Conservation (phyloP, 1,139 yeast species). For the Hemisphaericaspora xylofermentans region DNA sequence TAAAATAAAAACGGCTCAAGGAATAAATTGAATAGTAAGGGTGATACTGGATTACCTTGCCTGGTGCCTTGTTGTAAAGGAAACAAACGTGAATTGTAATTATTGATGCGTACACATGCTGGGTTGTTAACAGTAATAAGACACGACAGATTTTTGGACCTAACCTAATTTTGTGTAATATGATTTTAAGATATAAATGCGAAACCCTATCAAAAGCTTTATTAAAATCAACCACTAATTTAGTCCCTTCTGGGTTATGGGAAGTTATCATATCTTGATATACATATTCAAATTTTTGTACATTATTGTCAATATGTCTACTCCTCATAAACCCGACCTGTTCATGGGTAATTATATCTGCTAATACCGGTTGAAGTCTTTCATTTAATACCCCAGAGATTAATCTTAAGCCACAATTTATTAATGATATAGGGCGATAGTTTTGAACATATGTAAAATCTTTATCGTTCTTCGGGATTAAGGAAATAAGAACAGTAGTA, state of each 20-base stretch:
- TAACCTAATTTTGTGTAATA: neutral
- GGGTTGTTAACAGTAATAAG: neutral
- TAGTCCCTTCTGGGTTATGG: neutral
- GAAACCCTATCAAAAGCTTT: neutral
- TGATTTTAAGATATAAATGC: neutral
- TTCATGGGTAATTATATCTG: neutral
- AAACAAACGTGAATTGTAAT: neutral
- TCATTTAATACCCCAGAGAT: constrained; percentile 1
- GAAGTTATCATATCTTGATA: neutral
- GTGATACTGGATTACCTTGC: neutral
- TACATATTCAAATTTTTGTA: neutral
- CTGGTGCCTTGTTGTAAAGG: neutral
- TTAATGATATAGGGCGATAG: neutral
- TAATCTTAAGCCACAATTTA: neutral
- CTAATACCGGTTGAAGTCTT: neutral
- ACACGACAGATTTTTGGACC: neutral
- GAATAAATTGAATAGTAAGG: neutral
- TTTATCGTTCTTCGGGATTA: neutral
- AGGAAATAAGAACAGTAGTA: neutral
- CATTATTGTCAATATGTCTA: neutral
- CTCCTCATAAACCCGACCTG: constrained; percentile 1
- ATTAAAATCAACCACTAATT: neutral
- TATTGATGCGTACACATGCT: neutral
- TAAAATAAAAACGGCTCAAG: neutral
- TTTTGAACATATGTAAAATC: neutral